phyloP scores from a whole-genome alignment of 805 yeast genomes.

The Suhomyces canberraensis region DNA sequence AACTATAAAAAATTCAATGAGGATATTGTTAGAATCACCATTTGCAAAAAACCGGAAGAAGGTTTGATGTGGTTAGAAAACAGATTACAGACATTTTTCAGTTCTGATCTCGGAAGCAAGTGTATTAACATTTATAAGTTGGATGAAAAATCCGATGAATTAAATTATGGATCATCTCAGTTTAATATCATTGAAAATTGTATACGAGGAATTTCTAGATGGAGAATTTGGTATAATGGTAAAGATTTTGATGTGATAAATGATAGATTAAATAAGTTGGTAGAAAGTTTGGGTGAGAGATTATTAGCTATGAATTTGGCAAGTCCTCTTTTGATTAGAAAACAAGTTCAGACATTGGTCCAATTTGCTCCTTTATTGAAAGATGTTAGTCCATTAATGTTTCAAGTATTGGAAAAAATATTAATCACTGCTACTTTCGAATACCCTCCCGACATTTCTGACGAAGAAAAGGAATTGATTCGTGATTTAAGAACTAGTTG shows the following conservation, averaged over 20 bases:
- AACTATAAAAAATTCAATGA: constrained; percentile 83
- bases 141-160: constrained; percentile 61
- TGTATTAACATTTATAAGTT: constrained; percentile 56
- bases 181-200: constrained; percentile 85
- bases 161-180: constrained; percentile 74
- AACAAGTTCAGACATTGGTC: constrained; percentile 86
- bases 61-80: constrained; percentile 80
- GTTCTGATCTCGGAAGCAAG: constrained; percentile 62
- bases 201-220: constrained; percentile 86
- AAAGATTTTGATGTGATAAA: constrained; percentile 53
- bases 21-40: constrained; percentile 83
- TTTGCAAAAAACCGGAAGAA: constrained; percentile 81
- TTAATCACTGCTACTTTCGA: constrained; percentile 81
- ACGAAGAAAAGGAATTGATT: constrained; percentile 74
- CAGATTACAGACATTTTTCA: constrained; percentile 68
- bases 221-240: constrained; percentile 87
- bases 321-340: constrained; percentile 78
- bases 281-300: constrained; percentile 70
- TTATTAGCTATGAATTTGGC: constrained; percentile 70
- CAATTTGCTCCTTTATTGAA: constrained; percentile 89
- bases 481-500: constrained; percentile 87
- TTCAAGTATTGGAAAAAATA: constrained; percentile 79
- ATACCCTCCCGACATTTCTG: constrained; percentile 62
- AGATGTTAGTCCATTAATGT: constrained; percentile 70
- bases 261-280: constrained; percentile 47